Conservation (phyloP, 2,329 filamentous ascomycete species). For the Neofusicoccum sp. region DNA sequence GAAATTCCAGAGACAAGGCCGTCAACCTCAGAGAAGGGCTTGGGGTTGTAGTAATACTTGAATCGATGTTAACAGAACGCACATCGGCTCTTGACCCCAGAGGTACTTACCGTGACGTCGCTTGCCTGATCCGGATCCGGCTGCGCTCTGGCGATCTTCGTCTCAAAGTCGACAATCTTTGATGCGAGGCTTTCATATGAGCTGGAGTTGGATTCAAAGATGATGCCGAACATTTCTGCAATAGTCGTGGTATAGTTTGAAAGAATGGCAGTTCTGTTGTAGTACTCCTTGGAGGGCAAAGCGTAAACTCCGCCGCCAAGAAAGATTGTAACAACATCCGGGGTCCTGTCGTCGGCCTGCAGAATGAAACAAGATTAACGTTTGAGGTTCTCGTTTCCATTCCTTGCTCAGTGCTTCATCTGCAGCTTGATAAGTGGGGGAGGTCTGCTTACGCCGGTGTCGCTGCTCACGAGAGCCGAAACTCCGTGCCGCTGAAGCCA, state of each 20-base stretch:
- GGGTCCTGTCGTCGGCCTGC: background rate
- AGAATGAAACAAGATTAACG: too few species aligned
- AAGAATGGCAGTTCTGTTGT: slow-evolving; percentile 35
- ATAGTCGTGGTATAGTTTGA: slow-evolving; percentile 24
- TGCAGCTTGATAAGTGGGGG: background rate
- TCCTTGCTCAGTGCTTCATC: too few species aligned
- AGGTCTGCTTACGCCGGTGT: background rate
- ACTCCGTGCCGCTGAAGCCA: background rate
- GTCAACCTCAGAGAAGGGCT: slow-evolving; percentile 55
- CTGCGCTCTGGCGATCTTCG: slow-evolving; percentile 58
- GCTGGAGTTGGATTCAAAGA: slow-evolving; percentile 25
- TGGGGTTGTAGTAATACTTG: slow-evolving; percentile 63
- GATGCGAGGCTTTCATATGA: slow-evolving; percentile 43
- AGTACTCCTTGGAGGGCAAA: slow-evolving; percentile 36
- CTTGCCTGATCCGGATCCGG: slow-evolving; percentile 51
- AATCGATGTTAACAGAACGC: background rate
- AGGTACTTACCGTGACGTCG: slow-evolving; percentile 25
- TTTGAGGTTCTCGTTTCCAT: too few species aligned
- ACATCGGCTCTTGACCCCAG: background rate
- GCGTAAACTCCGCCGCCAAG: slow-evolving; percentile 50
- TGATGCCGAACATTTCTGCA: background rate
- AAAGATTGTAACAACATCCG: slow-evolving; percentile 28
- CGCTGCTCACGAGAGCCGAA: background rate
- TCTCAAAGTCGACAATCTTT: slow-evolving; percentile 51
- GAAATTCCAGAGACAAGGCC: slow-evolving; percentile 57